Evolutionary conservation across 208 protist genomes (phyloP), one percentile per base, ranked within the genome.

Genomic region (Wallacemonas sp.): DNA sequence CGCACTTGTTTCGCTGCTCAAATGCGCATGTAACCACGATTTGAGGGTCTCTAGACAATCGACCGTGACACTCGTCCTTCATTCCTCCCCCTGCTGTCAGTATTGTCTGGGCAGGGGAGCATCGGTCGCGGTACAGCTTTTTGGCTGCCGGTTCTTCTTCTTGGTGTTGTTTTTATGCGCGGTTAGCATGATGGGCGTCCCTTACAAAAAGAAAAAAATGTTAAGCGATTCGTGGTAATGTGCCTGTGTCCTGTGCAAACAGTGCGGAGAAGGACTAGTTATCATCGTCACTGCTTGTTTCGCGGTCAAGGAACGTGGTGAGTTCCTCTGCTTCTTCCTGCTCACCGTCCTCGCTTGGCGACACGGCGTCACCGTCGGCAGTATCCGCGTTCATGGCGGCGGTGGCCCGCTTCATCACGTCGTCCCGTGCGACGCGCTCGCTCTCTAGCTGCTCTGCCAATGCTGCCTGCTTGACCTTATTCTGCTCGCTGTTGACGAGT

Each of bases 401-500:
- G 2, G 36, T 26, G 29, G 46, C 44, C 26, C 42, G 34, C 26
- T n/a, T n/a, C 48, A 39, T 68, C 15, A 46, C 55, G 37, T 75
- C 62, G 10, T 70, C 58, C 5, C 50, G 36, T n/a, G 50, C 50
- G 30, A 37, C 30, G 22, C 50, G 50, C 29, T 81, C 45, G 10
- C 58, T 59, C 24, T 66, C 69, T n/a, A 72, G 68, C 65, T 71
- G 68, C 15, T 66, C 54, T 3, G 77, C 59, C 21, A 83, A 73
- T 1, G 74, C 68, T 17, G 64, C 83, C 59, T 81, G 73, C 63
- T 87, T 79, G 33, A 83, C 67, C 54, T 79, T 73, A 41, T 81
- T 82, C 29, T 75, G 66, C 69, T 83, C 69, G 9, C 57, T 78
- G 41, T 85, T 80, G 17, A 95, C 81, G 32, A 95, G 87, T 8